phyloP scores from a whole-genome alignment of 192 early-diverging fungal species.

The Diversispora eburnea region DNA sequence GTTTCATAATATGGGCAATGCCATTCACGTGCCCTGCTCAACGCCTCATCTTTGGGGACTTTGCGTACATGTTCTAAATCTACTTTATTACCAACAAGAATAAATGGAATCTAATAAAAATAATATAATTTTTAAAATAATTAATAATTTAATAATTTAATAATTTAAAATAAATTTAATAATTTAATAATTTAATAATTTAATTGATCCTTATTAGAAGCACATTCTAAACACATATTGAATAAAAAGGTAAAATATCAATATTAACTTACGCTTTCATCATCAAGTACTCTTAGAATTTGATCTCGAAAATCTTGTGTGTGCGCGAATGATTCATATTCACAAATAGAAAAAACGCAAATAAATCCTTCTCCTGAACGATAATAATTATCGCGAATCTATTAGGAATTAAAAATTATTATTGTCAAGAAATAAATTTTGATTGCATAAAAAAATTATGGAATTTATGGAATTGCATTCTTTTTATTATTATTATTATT shows the following conservation, averaged over 20 bases:
- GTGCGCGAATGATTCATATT: slow-evolving; percentile 75
- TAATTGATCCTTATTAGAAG: too few species aligned
- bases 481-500: too few species aligned
- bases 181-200: too few species aligned
- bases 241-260: not conserved
- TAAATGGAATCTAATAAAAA: slow-evolving; percentile 60
- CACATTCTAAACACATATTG: not conserved
- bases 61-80: slow-evolving; percentile 60
- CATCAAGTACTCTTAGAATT: slow-evolving; percentile 78
- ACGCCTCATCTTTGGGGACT: slow-evolving; percentile 57
- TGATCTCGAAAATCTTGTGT: slow-evolving; percentile 84
- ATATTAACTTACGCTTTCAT: slow-evolving; percentile 54
- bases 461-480: too few species aligned
- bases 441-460: too few species aligned
- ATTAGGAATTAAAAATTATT: not conserved
- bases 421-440: not conserved
- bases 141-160: not conserved
- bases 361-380: slow-evolving; percentile 82
- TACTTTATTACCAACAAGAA: slow-evolving; percentile 79
- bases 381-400: slow-evolving; percentile 85
- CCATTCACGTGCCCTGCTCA: slow-evolving; percentile 61
- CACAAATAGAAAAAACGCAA: slow-evolving; percentile 80
- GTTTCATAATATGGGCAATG: slow-evolving; percentile 70
- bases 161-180: not conserved
- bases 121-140: not conserved